phyloP scores from a whole-genome alignment of 2,329 filamentous ascomycete genomes.

The Penicillium sp. region DNA sequence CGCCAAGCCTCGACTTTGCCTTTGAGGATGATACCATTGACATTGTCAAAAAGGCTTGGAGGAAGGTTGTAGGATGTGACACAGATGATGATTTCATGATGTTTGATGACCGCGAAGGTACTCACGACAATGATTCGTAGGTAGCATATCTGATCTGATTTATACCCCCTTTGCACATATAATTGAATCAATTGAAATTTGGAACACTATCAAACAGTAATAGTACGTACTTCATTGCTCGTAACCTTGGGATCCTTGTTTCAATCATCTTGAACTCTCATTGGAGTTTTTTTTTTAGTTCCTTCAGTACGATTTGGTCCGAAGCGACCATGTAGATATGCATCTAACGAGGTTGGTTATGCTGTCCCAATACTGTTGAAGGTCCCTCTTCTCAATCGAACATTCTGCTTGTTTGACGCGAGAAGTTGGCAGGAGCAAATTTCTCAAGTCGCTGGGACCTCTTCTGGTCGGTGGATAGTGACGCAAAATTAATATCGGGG shows the following conservation, averaged over 20 bases:
- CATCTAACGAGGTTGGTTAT: too few species aligned
- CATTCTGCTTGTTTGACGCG: too few species aligned
- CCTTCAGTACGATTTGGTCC: too few species aligned
- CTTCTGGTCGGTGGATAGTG: not conserved
- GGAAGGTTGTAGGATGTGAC: conserved; percentile 57
- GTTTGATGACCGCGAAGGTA: conserved; percentile 73
- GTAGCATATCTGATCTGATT: conserved; percentile 12
- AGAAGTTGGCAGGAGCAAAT: too few species aligned
- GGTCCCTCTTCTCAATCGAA: too few species aligned
- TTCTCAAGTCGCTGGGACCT: not conserved
- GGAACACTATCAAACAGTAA: not conserved
- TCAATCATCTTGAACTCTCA: too few species aligned
- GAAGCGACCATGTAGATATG: too few species aligned
- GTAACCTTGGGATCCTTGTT: too few species aligned
- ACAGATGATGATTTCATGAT: conserved; percentile 66
- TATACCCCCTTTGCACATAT: not conserved
- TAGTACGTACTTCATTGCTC: too few species aligned
- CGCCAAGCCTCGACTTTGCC: conserved; percentile 64
- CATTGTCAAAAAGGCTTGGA: conserved; percentile 71
- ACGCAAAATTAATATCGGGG: conserved; percentile 18
- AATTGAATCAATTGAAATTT: conserved; percentile 1
- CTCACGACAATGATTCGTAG: conserved; percentile 51
- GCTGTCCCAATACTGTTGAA: too few species aligned
- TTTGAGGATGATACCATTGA: conserved; percentile 72
- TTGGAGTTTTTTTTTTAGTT: too few species aligned